Evolutionary conservation across 495 filamentous ascomycete species (phyloP).

Genomic region (Aspergillus haitiensis): DNA sequence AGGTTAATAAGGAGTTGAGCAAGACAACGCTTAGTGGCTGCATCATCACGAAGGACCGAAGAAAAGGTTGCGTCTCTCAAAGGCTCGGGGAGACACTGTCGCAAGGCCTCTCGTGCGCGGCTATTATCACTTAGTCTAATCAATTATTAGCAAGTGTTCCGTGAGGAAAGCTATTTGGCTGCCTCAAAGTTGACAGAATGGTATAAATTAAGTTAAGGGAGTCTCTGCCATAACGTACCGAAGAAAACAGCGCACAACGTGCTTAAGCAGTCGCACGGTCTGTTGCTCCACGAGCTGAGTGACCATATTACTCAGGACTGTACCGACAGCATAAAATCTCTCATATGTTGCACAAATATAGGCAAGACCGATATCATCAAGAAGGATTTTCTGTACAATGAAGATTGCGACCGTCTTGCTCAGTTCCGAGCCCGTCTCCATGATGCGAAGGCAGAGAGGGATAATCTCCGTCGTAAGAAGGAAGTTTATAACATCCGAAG

Average conservation of each 20-base stretch:
- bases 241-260: constrained; percentile 96
- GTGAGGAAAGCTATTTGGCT: not conserved
- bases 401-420: constrained; percentile 99
- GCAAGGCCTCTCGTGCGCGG: constrained; percentile 88
- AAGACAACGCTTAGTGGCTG: constrained; percentile 95
- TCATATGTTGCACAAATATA: constrained; percentile 99
- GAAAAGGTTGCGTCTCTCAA: constrained; percentile 97
- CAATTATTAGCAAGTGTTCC: constrained; percentile 19
- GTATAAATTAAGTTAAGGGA: not conserved
- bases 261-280: constrained; percentile 93
- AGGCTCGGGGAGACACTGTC: constrained; percentile 95
- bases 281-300: constrained; percentile 95
- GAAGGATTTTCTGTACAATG: constrained; percentile 99
- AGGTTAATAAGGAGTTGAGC: constrained; percentile 96
- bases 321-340: constrained; percentile 98
- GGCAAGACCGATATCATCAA: constrained; percentile 94
- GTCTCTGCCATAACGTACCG: constrained; percentile 54
- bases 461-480: constrained; percentile 99
- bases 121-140: constrained; percentile 91
- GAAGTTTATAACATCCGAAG: constrained; percentile 97
- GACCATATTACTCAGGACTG: constrained; percentile 98
- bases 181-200: not conserved
- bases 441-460: constrained; percentile 94
- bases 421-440: constrained; percentile 98
- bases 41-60: constrained; percentile 92